Evolutionary conservation across 352 stramenopile genomes (phyloP), one percentile per base, ranked within the genome.

Genomic region (Globisporangium spiculum): DNA sequence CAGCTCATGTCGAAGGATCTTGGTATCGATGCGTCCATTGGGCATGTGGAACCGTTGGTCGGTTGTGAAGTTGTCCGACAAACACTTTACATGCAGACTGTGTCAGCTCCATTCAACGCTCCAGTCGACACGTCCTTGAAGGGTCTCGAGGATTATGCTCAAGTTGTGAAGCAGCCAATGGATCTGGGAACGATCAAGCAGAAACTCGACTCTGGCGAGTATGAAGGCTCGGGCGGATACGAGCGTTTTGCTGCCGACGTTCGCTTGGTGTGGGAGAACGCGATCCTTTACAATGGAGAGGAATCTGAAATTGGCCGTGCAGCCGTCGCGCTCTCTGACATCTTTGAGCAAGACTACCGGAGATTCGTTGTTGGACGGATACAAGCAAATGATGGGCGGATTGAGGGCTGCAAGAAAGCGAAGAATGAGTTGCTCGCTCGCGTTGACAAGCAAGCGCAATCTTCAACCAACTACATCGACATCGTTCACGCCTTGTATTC

Each of bases 81-180:
- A 65, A 90, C 83, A n/a, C 68, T 95, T 18, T 92, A 90, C 46
- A 91, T 90, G 80, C 88, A 95, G 59, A 86, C 83, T 4, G 90
- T 90, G 27, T 93, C 88, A 34, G 70, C 75, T 9, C 84, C 88
- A 7, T 97, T 97, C 68, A 90, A 94, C 27, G 65, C 78, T 32
- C 92, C 92, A 4, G 92, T 98, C 14, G 88, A 97, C 61, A 89
- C 75, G 46, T 79, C 77, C 27, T 46, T 80, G 7, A 88, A 97
- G 63, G 88, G 88, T 3, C 71, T 98, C 2, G 79, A 93, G 71
- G 91, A 97, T 69, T 98, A 98, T 58, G 63, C 79, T 7, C 75
- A 94, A 38, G 71, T 95, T 50, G 76, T 98, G 24, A 97, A 96
- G 69, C 79, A 81, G 26, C 92, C 92, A 22, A 97, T 97, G 88